Base-by-base conservation (phyloP, 2,329 filamentous ascomycete species). In the Cytospora mali region DNA sequence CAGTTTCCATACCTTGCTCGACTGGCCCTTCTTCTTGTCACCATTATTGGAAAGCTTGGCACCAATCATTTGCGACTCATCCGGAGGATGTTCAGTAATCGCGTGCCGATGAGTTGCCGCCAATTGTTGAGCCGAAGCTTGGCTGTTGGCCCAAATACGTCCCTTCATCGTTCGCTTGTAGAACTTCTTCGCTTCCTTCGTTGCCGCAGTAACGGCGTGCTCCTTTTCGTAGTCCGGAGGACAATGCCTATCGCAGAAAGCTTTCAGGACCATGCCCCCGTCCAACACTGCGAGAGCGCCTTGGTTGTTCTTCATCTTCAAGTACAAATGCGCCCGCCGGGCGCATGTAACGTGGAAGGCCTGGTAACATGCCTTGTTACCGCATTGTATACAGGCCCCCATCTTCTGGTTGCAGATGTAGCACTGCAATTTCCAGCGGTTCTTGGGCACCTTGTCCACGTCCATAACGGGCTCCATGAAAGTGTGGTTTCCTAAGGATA, bases 381-480 rank as follows among this genome's bases (percentile, higher is more conserved):
- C 92, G 75, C 95, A 99, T 75, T 99, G 95, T 65, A 99, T 97
- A 75, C 94, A 98, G 48, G 95, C 94, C 25, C 95, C 95, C 95
- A 99, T 99, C 70, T 89, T 90, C 76, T 99, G 95, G 68, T 93
- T 90, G 78, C 95, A 99, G 62, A 99, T 96, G 75, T 99, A 99
- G 78, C 95, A 99, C 48, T 86, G 88, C 72, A 97, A 80, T 74
- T 91, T 96, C 95, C 95, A 99, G 66, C 95, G 86, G 65, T 89
- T 93, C 73, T 93, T 95, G 0, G 95, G 95, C 3, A 99, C 94
- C 75, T 97, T 97, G 74, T 99, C 95, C 39, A 99, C 92, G 69
- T 98, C 95, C 81, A 95, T 96, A 56, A 99, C 93, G 0, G 95
- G 95, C 72, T 99, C 95, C 92, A 98, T 97, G 73, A 98, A 95